These are phyloP conservation scores for Naganishia antarctica DNA, from an alignment of 768 basidiomycete genomes.

Conservation along the genomic window DNA sequence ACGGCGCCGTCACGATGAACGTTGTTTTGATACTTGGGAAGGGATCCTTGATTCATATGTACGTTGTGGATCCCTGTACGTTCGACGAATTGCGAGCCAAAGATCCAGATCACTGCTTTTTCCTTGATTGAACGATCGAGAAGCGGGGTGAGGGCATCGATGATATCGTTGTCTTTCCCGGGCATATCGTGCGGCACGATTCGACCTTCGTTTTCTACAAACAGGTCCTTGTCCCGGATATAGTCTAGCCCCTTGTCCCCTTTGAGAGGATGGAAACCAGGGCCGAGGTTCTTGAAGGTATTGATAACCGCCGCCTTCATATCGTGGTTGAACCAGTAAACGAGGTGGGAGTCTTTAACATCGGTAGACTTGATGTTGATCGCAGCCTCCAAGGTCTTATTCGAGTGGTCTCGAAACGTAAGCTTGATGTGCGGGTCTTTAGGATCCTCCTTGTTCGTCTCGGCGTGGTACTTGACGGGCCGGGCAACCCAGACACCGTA, in stretches of 20 bases:
- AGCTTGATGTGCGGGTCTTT: conserved; percentile 14
- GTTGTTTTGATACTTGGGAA: conserved; percentile 6
- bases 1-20: conserved; percentile 14
- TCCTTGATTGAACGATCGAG: conserved; percentile 5
- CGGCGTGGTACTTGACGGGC: neutral
- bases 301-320: neutral
- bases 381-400: neutral
- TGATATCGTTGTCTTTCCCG: conserved; percentile 14
- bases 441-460: neutral
- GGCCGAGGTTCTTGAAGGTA: neutral
- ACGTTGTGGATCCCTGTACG: conserved; percentile 8
- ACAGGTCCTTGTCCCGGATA: conserved; percentile 5
- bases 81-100: conserved; percentile 3
- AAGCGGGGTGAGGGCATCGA: conserved; percentile 6
- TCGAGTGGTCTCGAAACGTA: neutral
- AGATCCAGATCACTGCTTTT: conserved; percentile 19
- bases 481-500: conserved; percentile 5
- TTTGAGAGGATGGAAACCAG: neutral
- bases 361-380: conserved; percentile 16
- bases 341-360: conserved; percentile 2
- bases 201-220: neutral
- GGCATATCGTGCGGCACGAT: conserved; percentile 10
- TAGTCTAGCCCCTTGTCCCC: conserved; percentile 8
- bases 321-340: conserved; percentile 15
- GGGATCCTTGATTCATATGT: conserved; percentile 20